Evolutionary conservation across 768 basidiomycete species (phyloP).

Genomic region (Postia placenta): DNA sequence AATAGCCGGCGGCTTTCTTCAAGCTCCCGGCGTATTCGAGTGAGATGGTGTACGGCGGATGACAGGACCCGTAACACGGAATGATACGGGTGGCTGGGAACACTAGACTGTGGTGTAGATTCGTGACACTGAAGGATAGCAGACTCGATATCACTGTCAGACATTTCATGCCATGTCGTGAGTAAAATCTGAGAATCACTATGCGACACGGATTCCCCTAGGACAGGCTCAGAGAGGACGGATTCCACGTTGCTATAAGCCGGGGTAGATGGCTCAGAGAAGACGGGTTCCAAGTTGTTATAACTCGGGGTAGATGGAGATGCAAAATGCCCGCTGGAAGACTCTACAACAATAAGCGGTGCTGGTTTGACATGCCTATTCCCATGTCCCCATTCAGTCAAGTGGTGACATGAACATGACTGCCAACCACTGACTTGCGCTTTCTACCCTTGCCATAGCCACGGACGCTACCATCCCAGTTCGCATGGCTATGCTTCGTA

Average conservation of each 20-base stretch:
- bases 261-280: neutral
- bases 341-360: conserved; percentile 23
- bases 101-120: conserved; percentile 41
- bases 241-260: neutral
- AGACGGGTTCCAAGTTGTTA: neutral
- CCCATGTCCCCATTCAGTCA: neutral
- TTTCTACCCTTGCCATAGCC: conserved; percentile 39
- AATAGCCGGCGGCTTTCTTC: conserved; percentile 50
- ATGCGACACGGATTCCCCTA: neutral
- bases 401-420: neutral
- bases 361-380: conserved; percentile 11
- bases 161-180: conserved; percentile 72
- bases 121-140: conserved; percentile 46
- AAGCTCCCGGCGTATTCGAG: conserved; percentile 53
- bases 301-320: neutral
- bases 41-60: conserved; percentile 53
- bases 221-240: conserved; percentile 1
- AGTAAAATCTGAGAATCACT: conserved; percentile 44
- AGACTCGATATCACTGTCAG: conserved; percentile 67
- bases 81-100: conserved; percentile 53
- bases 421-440: conserved; percentile 14
- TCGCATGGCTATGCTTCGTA: conserved; percentile 22
- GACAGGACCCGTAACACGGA: conserved; percentile 65
- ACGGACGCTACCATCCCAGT: conserved; percentile 52
- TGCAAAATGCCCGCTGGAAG: conserved; percentile 14